Percentiles rank a stretch among this genome's conserved stretches.
phyloP scores from a whole-genome alignment of 805 yeast species.

The Metschnikowia bowlesiae region DNA sequence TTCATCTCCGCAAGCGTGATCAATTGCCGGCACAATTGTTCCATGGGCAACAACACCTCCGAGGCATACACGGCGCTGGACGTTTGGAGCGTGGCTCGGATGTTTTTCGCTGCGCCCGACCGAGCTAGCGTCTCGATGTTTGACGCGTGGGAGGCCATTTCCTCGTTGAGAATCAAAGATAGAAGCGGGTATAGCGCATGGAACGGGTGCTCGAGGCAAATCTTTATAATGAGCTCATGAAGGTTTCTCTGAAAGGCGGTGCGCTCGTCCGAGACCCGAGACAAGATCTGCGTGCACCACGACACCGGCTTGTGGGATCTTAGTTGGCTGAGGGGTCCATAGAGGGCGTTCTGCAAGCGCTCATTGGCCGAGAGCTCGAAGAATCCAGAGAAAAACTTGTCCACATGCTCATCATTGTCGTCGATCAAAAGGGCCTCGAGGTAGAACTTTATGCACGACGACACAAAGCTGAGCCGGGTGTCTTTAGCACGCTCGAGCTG shows the following conservation, averaged over 20 bases:
- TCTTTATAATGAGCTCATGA: constrained; percentile 40
- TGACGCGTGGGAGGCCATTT: constrained; percentile 22
- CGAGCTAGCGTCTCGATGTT: constrained; percentile 42
- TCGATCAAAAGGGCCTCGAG: constrained; percentile 46
- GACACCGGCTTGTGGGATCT: constrained; percentile 64
- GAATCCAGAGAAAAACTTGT: constrained; percentile 82
- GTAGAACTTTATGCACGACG: constrained; percentile 56
- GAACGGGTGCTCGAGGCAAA: constrained; percentile 61
- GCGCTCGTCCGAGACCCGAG: constrained; percentile 53
- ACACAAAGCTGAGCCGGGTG: constrained; percentile 41
- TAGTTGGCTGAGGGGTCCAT: constrained; percentile 33
- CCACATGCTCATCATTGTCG: constrained; percentile 50
- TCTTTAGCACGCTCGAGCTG: constrained; percentile 38
- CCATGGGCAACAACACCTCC: constrained; percentile 41
- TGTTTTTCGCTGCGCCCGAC: constrained; percentile 44
- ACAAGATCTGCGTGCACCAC: constrained; percentile 80
- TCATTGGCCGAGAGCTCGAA: constrained; percentile 52
- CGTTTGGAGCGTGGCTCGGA: constrained; percentile 41
- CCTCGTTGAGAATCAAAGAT: constrained; percentile 49
- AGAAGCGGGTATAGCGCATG: constrained; percentile 64
- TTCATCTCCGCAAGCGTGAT: constrained; percentile 49
- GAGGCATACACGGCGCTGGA: constrained; percentile 21
- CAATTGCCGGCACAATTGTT: constrained; percentile 47
- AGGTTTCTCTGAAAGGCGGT: constrained; percentile 54
- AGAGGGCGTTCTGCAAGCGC: constrained; percentile 41